A percentile compares a stretch with the other conserved stretches of the same genome.
These are phyloP conservation scores for Apiospora saccharicola DNA, from an alignment of 2,329 filamentous ascomycete genomes.

Conservation along the genomic window DNA sequence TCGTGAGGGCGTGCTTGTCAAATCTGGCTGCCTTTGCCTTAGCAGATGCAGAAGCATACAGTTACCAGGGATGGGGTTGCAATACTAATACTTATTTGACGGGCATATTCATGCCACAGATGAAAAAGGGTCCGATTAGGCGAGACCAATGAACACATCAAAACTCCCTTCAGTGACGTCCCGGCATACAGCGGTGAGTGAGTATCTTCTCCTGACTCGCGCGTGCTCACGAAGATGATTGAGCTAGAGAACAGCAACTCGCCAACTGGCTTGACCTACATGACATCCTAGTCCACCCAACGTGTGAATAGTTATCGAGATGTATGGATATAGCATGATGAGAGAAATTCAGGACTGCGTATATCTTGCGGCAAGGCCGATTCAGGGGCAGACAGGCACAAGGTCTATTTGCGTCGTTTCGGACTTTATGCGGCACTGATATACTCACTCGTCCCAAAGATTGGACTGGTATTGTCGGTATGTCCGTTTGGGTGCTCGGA, in stretches of 20 bases:
- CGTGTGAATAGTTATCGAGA: not conserved
- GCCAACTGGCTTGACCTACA: not conserved
- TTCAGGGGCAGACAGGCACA: not conserved
- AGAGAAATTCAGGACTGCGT: not conserved
- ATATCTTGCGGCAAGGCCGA: not conserved
- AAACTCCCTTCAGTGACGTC: not conserved
- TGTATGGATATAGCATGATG: not conserved
- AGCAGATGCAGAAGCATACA: not conserved
- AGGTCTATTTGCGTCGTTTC: not conserved
- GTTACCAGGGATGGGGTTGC: not conserved
- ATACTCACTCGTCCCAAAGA: not conserved
- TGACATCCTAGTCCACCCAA: not conserved
- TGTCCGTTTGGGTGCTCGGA: not conserved
- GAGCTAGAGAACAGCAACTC: not conserved
- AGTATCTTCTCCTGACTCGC: conserved; percentile 7
- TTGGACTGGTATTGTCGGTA: not conserved
- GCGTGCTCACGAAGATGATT: not conserved
- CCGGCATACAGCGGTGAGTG: conserved; percentile 13
- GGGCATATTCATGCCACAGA: not conserved
- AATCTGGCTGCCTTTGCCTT: not conserved
- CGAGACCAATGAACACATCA: not conserved
- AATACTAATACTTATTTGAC: not conserved
- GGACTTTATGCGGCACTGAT: not conserved
- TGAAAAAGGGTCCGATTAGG: not conserved
- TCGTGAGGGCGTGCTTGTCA: not conserved